Percentiles rank a stretch among this genome's conserved stretches.
phyloP scores from a whole-genome alignment of 2,329 filamentous ascomycete genomes.

The Eurotiales sp. region DNA sequence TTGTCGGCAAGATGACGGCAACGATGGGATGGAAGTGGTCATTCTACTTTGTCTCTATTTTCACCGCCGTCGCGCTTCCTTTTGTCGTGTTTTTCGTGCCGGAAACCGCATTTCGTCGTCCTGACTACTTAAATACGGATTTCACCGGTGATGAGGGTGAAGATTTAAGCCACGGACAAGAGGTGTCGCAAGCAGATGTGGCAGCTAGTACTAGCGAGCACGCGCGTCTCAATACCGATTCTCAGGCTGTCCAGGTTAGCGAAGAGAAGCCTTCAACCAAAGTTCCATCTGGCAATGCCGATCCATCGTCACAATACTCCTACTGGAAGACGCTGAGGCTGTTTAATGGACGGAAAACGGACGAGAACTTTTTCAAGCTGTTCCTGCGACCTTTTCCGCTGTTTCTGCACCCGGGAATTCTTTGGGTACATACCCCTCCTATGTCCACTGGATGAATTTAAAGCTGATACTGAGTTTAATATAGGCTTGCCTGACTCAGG shows the following conservation, averaged over 20 bases:
- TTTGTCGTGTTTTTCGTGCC: slow-evolving; percentile 75
- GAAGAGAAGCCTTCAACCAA: not conserved
- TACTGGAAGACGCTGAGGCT: slow-evolving; percentile 60
- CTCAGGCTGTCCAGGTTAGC: not conserved
- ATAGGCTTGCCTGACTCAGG: slow-evolving; percentile 69
- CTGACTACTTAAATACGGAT: slow-evolving; percentile 66
- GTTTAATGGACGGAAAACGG: slow-evolving; percentile 78
- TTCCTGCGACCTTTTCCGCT: slow-evolving; percentile 73
- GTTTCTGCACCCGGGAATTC: slow-evolving; percentile 76
- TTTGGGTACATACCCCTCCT: slow-evolving; percentile 57
- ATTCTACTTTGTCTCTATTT: slow-evolving; percentile 85
- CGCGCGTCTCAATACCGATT: not conserved
- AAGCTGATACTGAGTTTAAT: too few relatives aligned
- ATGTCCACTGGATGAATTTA: not conserved
- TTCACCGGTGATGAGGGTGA: slow-evolving; percentile 41
- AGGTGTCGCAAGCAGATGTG: not conserved
- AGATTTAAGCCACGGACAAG: slow-evolving; percentile 14
- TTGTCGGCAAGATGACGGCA: slow-evolving; percentile 80
- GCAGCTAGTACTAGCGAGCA: slow-evolving; percentile 9
- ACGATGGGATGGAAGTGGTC: slow-evolving; percentile 79
- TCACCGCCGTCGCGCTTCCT: slow-evolving; percentile 66
- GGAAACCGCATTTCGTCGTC: slow-evolving; percentile 74
- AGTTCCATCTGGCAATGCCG: not conserved
- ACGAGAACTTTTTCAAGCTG: slow-evolving; percentile 66
- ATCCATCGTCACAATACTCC: slow-evolving; percentile 21